A percentile compares a stretch with the other conserved stretches of the same genome.
These are phyloP conservation scores for Alternaria consortialis DNA, from an alignment of 2,329 filamentous ascomycete species.

Conservation along the genomic window DNA sequence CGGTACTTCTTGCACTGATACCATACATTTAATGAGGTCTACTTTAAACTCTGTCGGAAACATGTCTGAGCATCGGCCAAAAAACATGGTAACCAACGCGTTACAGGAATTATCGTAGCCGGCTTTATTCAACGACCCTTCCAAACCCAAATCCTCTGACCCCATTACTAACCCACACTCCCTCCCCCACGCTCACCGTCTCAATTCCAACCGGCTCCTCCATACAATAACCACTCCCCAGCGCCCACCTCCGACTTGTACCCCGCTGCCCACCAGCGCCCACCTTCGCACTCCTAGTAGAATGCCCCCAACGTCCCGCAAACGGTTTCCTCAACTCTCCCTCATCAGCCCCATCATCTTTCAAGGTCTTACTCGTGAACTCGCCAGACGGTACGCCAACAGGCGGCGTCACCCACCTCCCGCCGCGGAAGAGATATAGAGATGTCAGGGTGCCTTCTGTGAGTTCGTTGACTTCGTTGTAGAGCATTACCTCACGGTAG, in stretches of 20 bases:
- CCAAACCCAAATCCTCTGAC: constrained; percentile 74
- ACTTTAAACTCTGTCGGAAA: too few relatives aligned
- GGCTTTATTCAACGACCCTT: constrained; percentile 38
- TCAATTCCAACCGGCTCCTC: constrained; percentile 69
- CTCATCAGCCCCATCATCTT: constrained; percentile 36
- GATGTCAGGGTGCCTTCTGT: constrained; percentile 90
- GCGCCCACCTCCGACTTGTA: constrained; percentile 83
- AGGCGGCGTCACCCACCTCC: constrained; percentile 81
- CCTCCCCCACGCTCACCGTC: constrained; percentile 74
- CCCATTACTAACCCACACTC: constrained; percentile 89
- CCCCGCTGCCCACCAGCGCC: constrained; percentile 82
- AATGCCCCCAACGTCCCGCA: constrained; percentile 51
- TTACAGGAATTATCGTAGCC: too few relatives aligned
- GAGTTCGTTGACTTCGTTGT: constrained; percentile 70
- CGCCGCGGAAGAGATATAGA: constrained; percentile 78
- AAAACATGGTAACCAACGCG: neutral
- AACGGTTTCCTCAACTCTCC: constrained; percentile 49
- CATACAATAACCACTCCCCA: constrained; percentile 72
- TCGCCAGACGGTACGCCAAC: constrained; percentile 47
- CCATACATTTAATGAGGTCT: too few relatives aligned
- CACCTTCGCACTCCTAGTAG: constrained; percentile 54
- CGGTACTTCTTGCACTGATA: too few relatives aligned
- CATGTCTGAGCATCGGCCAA: too few relatives aligned
- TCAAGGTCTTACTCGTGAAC: constrained; percentile 30
- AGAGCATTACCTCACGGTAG: constrained; percentile 76